phyloP scores from a whole-genome alignment of 257 asterid species.

The Cordia subcordata region DNA sequence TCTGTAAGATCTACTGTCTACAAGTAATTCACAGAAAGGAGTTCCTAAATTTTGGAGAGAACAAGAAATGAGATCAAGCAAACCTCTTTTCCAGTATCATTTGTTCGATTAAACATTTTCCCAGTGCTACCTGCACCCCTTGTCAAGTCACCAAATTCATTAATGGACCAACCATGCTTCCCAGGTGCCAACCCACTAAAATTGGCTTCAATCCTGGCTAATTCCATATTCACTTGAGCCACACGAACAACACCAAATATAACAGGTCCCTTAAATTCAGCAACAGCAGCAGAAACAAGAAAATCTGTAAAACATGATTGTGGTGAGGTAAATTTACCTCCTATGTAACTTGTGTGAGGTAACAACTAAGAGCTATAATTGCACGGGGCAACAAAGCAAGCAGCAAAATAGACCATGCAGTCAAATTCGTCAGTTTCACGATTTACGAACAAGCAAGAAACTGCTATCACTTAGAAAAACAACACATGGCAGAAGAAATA shows the following conservation, averaged over 20 bases:
- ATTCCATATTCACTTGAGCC: constrained; percentile 87
- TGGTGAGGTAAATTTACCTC: not conserved
- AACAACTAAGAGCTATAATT: too few relatives aligned
- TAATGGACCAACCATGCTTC: constrained; percentile 81
- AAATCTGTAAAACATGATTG: constrained; percentile 66
- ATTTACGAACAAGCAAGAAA: too few relatives aligned
- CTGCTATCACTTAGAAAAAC: too few relatives aligned
- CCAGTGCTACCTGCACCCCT: constrained; percentile 91
- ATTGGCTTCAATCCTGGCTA: constrained; percentile 81
- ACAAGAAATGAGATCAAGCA: constrained; percentile 7
- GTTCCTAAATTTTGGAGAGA: not conserved
- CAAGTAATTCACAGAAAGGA: not conserved
- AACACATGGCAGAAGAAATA: too few relatives aligned
- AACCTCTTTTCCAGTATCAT: constrained; percentile 35
- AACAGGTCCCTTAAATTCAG: constrained; percentile 87
- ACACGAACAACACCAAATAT: constrained; percentile 83
- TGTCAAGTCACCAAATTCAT: constrained; percentile 88
- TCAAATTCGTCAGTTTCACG: too few relatives aligned
- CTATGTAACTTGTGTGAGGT: not conserved
- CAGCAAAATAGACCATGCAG: too few relatives aligned
- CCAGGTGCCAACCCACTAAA: constrained; percentile 89
- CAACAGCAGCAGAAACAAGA: constrained; percentile 82
- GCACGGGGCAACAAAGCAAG: too few relatives aligned
- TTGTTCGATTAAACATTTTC: constrained; percentile 52
- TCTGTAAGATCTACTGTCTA: too few relatives aligned